phyloP scores from a whole-genome alignment of 441 rosid genomes.

The Syzygium malaccense region DNA sequence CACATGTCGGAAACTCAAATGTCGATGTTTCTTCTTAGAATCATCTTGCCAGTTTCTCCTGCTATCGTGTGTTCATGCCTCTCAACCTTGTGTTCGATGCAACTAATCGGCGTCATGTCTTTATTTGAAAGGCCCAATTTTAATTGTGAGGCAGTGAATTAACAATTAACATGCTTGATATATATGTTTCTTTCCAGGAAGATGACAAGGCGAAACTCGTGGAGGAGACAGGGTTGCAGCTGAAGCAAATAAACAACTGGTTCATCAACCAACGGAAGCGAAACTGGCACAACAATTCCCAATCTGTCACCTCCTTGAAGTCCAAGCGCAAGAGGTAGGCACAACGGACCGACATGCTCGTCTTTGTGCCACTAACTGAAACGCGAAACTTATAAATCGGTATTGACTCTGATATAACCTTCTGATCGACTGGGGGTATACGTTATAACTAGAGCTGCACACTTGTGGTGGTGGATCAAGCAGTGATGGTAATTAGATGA shows the following conservation, averaged over 20 bases:
- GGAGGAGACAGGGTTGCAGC: conserved; percentile 94
- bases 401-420: background rate
- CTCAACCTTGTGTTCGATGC: background rate
- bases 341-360: background rate
- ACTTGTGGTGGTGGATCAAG: background rate
- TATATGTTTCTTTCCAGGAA: conserved; percentile 40
- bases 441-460: background rate
- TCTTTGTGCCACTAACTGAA: background rate
- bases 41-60: background rate
- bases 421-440: background rate
- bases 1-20: background rate
- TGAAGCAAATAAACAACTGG: conserved; percentile 98
- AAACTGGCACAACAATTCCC: conserved; percentile 75
- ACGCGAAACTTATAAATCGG: background rate
- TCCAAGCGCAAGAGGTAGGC: conserved; percentile 78
- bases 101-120: background rate
- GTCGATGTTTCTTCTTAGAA: background rate
- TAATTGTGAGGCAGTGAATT: background rate
- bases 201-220: conserved; percentile 94
- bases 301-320: conserved; percentile 70
- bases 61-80: background rate
- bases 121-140: background rate
- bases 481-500: background rate
- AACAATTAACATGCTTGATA: background rate
- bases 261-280: conserved; percentile 96